A percentile compares a stretch with the other conserved stretches of the same genome.
phyloP scores from a whole-genome alignment of 495 filamentous ascomycete species.

The Baudoinia panamericana region DNA sequence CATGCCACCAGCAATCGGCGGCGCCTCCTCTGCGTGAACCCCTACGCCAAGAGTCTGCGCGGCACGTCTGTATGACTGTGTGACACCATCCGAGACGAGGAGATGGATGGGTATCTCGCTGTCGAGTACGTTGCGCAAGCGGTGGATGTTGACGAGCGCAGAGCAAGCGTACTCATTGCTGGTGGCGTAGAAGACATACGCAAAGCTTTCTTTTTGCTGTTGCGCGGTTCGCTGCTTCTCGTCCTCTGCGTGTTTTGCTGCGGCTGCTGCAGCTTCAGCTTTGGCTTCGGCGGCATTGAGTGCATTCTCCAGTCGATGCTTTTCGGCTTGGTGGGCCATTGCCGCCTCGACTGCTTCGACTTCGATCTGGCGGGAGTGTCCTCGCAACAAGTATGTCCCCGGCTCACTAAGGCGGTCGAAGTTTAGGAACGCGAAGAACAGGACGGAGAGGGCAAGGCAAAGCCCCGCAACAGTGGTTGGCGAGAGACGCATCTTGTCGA shows the following conservation, averaged over 20 bases:
- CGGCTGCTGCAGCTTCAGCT: neutral
- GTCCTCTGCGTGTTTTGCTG: too few species aligned
- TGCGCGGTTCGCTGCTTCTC: too few species aligned
- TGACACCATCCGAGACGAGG: constrained; percentile 15
- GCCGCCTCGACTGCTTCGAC: neutral
- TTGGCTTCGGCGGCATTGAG: neutral
- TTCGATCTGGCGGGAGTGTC: too few species aligned
- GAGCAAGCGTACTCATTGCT: constrained; percentile 27
- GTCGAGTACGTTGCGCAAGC: constrained; percentile 22
- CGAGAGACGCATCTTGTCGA: too few species aligned
- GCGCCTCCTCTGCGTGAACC: constrained; percentile 17
- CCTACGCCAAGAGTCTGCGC: constrained; percentile 7
- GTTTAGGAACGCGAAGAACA: too few species aligned
- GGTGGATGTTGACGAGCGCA: constrained; percentile 28
- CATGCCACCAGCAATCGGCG: constrained; percentile 9
- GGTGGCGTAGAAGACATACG: constrained; percentile 32
- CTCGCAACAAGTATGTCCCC: too few species aligned
- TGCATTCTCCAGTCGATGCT: neutral
- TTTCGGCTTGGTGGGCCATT: neutral
- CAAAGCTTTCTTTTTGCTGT: too few species aligned
- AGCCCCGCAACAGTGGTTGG: too few species aligned
- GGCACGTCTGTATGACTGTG: constrained; percentile 3
- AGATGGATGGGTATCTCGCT: constrained; percentile 23
- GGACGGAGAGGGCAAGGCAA: too few species aligned
- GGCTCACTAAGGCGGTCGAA: too few species aligned